Conservation (phyloP, 768 basidiomycete species). For the Mycena galopus region DNA sequence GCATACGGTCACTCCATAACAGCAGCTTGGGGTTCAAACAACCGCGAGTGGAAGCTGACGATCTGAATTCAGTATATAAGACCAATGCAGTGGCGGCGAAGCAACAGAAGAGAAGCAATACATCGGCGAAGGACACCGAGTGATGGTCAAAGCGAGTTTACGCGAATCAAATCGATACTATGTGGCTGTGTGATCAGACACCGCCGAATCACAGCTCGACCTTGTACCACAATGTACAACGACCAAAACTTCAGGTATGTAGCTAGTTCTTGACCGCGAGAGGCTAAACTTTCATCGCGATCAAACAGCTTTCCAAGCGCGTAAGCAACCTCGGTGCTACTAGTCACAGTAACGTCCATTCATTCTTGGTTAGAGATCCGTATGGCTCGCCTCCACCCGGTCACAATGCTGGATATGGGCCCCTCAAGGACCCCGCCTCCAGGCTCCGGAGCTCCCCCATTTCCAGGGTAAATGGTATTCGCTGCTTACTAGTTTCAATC, state of each 20-base stretch:
- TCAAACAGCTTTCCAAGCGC: conserved; percentile 28
- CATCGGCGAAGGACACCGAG: too few species aligned
- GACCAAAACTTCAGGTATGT: conserved; percentile 11
- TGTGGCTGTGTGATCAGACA: too few species aligned
- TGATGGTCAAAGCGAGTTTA: too few species aligned
- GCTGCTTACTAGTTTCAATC: background rate
- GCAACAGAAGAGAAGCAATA: too few species aligned
- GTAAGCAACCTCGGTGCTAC: background rate
- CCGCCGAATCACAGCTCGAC: too few species aligned
- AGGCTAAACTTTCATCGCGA: background rate
- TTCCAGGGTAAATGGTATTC: conserved; percentile 22
- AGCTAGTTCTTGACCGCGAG: background rate
- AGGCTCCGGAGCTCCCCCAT: conserved; percentile 7
- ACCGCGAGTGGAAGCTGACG: too few species aligned
- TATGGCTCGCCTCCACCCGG: conserved; percentile 40
- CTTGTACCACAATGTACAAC: conserved; percentile 21
- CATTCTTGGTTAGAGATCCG: conserved; percentile 19
- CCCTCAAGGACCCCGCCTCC: conserved; percentile 34
- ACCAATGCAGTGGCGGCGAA: too few species aligned
- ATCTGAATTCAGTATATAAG: too few species aligned
- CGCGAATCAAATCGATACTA: too few species aligned
- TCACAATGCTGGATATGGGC: conserved; percentile 52
- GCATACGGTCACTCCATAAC: too few species aligned
- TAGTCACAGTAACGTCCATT: background rate
- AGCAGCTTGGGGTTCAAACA: too few species aligned